Base-by-base conservation (phyloP, 352 stramenopile genomes). In the Phytophthora nicotianae region DNA sequence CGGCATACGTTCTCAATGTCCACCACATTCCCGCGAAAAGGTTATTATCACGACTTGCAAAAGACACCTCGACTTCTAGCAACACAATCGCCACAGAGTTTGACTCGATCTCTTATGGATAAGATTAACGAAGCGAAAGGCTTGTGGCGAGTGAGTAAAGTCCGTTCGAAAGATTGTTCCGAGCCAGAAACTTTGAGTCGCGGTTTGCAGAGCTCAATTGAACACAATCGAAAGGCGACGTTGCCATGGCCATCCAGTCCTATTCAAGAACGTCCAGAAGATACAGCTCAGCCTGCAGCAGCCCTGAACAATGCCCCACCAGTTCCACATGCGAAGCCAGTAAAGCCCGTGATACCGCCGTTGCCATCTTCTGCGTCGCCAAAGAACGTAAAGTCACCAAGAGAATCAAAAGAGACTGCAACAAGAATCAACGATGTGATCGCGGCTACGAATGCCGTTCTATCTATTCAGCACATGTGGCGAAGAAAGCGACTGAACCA, bases 91-190 rank as follows among this genome's bases (percentile, higher is more conserved):
- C 14, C 35, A 26, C 19, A 48, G 38, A 42, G n/a, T 35, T 68
- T 72, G 52, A 53, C 53, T 3, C 61, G 48, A 41, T 71, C 67
- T n/a, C 48, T 85, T 14, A 47, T 72, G 48, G 52, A 75, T 42
- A 79, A 70, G 62, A 77, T 85, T 13, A 41, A 63, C 14, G 76
- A 85, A 48, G 65, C 76, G 5, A 85, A 77, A 58, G 16, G 19
- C 6, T 54, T 85, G 37, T 46, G 62, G 16, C 47, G 35, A 33
- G 10, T 0, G 0, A 46, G 23, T 11, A 47, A 27, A 24, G 6
- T 37, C 14, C 29, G 10, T 6, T 10, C n/a, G 10, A 33, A 37
- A 9, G 11, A 57, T 11, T 21, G 2, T 8, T n/a, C 2, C 4
- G 16, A 48, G 29, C 24, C 14, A 33, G 24, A 26, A 38, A 7